Evolutionary conservation across 2,329 filamentous ascomycete species (phyloP).

Genomic region (Talaromyces sp.): DNA sequence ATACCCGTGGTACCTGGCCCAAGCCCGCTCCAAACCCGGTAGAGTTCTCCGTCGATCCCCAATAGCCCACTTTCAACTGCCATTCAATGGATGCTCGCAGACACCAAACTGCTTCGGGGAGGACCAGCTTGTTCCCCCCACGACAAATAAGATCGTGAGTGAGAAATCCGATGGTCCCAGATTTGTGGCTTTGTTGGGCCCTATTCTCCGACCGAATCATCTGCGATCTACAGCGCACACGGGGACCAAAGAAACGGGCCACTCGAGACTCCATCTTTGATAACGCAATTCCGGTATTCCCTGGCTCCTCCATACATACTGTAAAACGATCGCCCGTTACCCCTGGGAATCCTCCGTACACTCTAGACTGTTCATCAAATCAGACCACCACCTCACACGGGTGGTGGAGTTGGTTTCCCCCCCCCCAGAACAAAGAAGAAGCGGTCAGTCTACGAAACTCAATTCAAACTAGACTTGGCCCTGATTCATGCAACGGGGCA

Average conservation of each 20-base stretch:
- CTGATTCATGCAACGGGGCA: conserved; percentile 1
- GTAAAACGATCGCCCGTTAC: not conserved
- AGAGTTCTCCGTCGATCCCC: conserved; percentile 8
- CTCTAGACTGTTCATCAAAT: not conserved
- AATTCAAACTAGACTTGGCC: not conserved
- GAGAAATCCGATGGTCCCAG: not conserved
- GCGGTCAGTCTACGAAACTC: conserved; percentile 1
- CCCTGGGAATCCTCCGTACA: not conserved
- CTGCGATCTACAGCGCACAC: not conserved
- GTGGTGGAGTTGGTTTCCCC: not conserved
- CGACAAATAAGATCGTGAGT: conserved; percentile 7
- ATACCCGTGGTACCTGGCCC: conserved; percentile 1
- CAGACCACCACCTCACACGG: no score
- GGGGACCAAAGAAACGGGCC: not conserved
- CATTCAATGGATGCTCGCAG: not conserved
- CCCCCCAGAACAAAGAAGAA: not conserved
- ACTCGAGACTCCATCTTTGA: not conserved
- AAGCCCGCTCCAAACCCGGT: not conserved
- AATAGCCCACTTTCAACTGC: conserved; percentile 1
- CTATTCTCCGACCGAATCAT: not conserved
- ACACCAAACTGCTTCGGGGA: not conserved
- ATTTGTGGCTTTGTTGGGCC: not conserved
- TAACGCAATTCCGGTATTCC: not conserved
- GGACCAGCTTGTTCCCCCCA: conserved; percentile 1
- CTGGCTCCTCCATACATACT: not conserved